Evolutionary conservation across 2,329 filamentous ascomycete species (phyloP).

Genomic region (Xylaria sp.): DNA sequence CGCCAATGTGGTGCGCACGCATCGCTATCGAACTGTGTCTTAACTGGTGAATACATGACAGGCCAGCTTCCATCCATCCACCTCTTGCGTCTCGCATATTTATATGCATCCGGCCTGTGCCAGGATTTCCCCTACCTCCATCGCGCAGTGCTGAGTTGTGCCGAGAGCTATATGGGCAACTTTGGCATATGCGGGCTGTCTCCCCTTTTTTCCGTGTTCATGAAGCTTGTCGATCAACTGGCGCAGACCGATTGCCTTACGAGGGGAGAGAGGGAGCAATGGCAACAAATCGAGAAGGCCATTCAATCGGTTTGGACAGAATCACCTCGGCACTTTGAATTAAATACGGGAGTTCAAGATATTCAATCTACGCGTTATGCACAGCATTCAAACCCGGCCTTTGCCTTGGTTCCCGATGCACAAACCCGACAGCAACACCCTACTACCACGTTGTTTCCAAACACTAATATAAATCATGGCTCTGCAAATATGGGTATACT

Average conservation of each 20-base stretch:
- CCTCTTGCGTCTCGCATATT: slow-evolving; percentile 39
- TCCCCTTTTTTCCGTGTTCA: slow-evolving; percentile 38
- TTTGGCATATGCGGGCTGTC: slow-evolving; percentile 41
- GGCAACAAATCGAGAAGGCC: slow-evolving; percentile 33
- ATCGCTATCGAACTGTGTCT: slow-evolving; percentile 30
- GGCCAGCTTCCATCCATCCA: slow-evolving; percentile 39
- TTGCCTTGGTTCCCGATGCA: not conserved
- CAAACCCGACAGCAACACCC: slow-evolving; percentile 10
- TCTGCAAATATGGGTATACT: slow-evolving; percentile 14
- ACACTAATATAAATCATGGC: slow-evolving; percentile 3
- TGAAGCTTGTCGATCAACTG: slow-evolving; percentile 37
- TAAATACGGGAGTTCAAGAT: slow-evolving; percentile 4
- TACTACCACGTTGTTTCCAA: slow-evolving; percentile 11
- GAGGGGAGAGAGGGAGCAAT: slow-evolving; percentile 32
- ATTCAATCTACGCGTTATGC: not conserved
- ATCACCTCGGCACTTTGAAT: slow-evolving; percentile 4
- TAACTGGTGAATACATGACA: slow-evolving; percentile 35
- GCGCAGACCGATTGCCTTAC: slow-evolving; percentile 14
- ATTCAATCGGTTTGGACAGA: slow-evolving; percentile 38
- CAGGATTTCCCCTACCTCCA: slow-evolving; percentile 27
- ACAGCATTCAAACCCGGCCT: not conserved
- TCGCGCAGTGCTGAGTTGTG: slow-evolving; percentile 32
- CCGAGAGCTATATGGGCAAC: slow-evolving; percentile 37
- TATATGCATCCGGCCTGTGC: slow-evolving; percentile 31
- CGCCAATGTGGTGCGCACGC: slow-evolving; percentile 24